Evolutionary conservation across 208 protist genomes (phyloP), one percentile per base, ranked within the genome.

Genomic region (Leishmania lainsoni): DNA sequence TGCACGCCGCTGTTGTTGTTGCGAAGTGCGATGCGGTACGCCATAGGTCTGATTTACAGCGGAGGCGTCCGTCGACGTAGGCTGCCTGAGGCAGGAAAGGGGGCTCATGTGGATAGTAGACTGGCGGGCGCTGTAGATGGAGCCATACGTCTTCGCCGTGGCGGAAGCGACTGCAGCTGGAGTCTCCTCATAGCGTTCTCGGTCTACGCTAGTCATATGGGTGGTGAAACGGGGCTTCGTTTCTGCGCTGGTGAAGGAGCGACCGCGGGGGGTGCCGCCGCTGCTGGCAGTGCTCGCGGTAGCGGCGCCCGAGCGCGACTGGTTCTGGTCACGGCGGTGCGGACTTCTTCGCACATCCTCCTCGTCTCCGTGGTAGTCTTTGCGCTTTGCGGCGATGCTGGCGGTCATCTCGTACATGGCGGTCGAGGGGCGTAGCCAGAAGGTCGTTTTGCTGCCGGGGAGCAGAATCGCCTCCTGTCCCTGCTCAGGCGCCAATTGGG

Each of bases 341-440:
- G 45, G 70, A 78, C 71, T 81, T 65, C 69, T 74, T 32, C 52
- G 74, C 10, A 63, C 75, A 9, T 51, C 68, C 73, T 76, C 73
- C 14, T 83, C 73, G 10, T 58, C 49, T 51, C 75, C 78, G 51
- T 51, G 68, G 59, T 80, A 49, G 58, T 86, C 81, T 39, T 81
- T 86, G 69, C 88, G 88, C 76, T 93, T 93, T 9, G 90, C 90
- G 10, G 86, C 87, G 66, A 91, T 93, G 83, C 90, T 93, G 20
- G 85, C 87, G 29, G 90, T 93, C 90, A 89, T 90, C 75, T 88
- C 90, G 76, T 90, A 93, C 74, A 89, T 80, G 35, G 90, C 87
- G n/a, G 83, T 89, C 42, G 81, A 78, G 20, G 90, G 90, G 16
- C 90, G 85, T 16, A 93, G 48, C 90, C 90, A 93, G 79, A 93